Percentiles rank a stretch among this genome's conserved stretches.
Conservation (phyloP, 1,284 basidiomycete genomes). For the Salmacisia buchloeana region DNA sequence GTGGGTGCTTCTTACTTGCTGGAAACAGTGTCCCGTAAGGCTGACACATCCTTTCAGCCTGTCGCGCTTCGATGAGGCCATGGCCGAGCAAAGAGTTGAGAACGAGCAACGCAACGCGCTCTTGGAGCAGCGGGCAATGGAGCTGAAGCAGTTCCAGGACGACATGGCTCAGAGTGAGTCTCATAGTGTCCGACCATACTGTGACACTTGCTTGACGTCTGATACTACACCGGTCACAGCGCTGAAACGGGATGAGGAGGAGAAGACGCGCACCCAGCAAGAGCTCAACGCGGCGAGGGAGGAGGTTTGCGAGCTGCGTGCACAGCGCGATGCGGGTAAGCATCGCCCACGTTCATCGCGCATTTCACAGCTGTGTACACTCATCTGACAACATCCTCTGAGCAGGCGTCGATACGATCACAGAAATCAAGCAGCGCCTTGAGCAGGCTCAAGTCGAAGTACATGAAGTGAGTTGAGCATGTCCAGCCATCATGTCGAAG, state of each 20-base stretch:
- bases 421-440: not conserved
- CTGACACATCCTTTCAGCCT: too few species aligned
- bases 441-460: not conserved
- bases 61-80: not conserved
- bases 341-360: not conserved
- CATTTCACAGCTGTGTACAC: not conserved
- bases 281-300: not conserved
- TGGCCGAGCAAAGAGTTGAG: not conserved
- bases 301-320: not conserved
- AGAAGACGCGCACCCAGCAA: not conserved
- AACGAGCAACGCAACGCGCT: not conserved
- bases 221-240: not conserved
- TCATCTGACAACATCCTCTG: not conserved
- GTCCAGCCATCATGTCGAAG: not conserved
- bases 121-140: not conserved
- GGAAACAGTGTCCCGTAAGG: too few species aligned
- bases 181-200: not conserved
- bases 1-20: too few species aligned
- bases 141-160: not conserved
- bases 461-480: not conserved
- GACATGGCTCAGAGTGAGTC: not conserved
- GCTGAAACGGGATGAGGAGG: not conserved
- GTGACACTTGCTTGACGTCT: not conserved
- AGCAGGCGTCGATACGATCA: not conserved
- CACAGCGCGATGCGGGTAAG: not conserved